Base-by-base conservation (phyloP, 768 basidiomycete genomes). In the Imleria badia region DNA sequence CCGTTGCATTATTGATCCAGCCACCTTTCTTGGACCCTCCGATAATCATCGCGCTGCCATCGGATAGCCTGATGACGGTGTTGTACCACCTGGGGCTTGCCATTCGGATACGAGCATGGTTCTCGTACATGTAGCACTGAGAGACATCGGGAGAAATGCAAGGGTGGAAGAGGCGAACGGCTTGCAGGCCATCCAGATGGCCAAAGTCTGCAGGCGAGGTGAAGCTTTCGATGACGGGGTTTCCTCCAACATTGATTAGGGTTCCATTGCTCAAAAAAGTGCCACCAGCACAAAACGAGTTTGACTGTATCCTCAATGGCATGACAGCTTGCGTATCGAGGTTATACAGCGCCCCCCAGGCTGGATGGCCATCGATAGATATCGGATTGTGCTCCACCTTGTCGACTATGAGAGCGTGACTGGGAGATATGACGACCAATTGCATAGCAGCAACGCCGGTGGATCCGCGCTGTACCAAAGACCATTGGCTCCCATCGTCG, bases 341-440 rank as follows among this genome's bases (percentile, higher is more conserved):
- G 66, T 90, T 82, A 68, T 86, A 91, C 19, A 93, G 68, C 9
- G 85, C 85, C 0, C 78, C 87, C 90, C 91, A 93, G 13, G 90
- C 89, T 15, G 90, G 89, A 63, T 90, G 90, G 1, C 86, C 85
- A 57, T 80, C 70, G 65, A 91, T 75, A 1, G 81, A 80, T 46
- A 91, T 72, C 31, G 89, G 90, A 63, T 93, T 92, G 69, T 91
- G 89, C 66, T 91, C 89, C 23, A 91, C 89, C 70, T 92, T 92
- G 78, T 93, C 90, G 36, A 93, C 66, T 45, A 93, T 77, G 58
- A 91, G 69, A 15, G 82, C 89, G 60, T 89, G 87, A 10, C 80
- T 81, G 15, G 80, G 63, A 5, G 89, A 91, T 58, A 91, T 76
- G 54, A 91, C 71, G 7, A 76, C 75, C 53, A 91, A 66, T 66